Percentiles rank a stretch among this genome's conserved stretches.
phyloP scores from a whole-genome alignment of 1,284 basidiomycete genomes.

The Golubevia sp. region DNA sequence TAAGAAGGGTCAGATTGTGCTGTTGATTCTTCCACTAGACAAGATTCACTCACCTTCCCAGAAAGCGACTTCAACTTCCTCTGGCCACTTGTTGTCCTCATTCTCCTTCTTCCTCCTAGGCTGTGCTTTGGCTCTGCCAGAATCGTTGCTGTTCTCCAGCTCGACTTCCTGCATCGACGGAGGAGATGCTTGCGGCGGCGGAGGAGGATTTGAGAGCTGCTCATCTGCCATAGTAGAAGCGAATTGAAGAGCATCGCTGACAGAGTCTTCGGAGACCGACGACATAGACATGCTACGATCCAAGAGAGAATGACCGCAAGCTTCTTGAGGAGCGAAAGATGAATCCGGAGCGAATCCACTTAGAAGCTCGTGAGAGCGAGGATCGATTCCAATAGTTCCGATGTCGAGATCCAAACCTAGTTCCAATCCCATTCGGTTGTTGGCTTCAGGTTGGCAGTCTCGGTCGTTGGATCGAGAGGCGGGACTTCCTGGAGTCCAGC shows the following conservation, averaged over 20 bases:
- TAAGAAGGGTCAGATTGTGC: too few relatives aligned
- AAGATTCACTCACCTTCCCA: conserved; percentile 45
- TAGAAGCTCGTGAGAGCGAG: conserved; percentile 26
- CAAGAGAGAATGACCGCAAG: conserved; percentile 2
- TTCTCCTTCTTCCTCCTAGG: conserved; percentile 25
- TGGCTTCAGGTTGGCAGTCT: not conserved
- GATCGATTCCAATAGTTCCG: too few relatives aligned
- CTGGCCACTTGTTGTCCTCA: conserved; percentile 57
- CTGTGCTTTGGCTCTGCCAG: conserved; percentile 9
- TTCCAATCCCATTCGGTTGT: not conserved
- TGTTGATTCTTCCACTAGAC: too few relatives aligned
- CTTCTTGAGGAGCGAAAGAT: conserved; percentile 10
- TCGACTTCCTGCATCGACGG: not conserved
- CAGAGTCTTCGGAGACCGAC: conserved; percentile 13
- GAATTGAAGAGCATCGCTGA: conserved; percentile 27
- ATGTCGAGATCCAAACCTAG: too few relatives aligned
- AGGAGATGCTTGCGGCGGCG: not conserved
- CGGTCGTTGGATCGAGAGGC: not conserved
- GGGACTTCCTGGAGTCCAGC: not conserved
- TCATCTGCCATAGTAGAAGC: conserved; percentile 21
- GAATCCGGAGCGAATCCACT: conserved; percentile 30
- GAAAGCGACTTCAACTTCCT: conserved; percentile 61
- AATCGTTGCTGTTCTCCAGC: not conserved
- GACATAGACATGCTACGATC: not conserved
- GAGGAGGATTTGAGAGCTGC: not conserved